phyloP scores from a whole-genome alignment of 768 basidiomycete species.

The Chlorophyllum brunneum region DNA sequence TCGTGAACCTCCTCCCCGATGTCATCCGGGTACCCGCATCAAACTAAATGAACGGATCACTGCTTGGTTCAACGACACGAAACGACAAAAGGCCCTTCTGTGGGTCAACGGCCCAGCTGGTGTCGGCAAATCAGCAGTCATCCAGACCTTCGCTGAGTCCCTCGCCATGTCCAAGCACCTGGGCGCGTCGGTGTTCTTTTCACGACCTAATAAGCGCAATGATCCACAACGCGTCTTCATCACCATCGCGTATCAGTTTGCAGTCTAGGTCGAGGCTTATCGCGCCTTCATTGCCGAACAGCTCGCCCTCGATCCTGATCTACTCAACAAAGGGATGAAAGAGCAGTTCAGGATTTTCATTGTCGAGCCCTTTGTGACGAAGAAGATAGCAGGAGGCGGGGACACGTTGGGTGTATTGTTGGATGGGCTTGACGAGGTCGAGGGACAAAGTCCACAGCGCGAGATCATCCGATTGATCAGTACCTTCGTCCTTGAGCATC shows the following conservation, averaged over 20 bases:
- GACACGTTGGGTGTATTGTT: neutral
- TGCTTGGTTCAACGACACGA: neutral
- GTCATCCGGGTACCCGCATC: neutral
- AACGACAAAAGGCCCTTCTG: neutral
- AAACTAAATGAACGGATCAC: neutral
- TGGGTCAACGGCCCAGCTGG: constrained; percentile 11
- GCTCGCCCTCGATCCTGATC: neutral
- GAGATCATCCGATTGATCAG: neutral
- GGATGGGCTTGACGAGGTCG: constrained; percentile 1
- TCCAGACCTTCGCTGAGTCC: constrained; percentile 1
- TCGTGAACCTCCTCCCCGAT: neutral
- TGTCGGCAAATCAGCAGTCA: constrained; percentile 7
- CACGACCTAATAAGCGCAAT: neutral
- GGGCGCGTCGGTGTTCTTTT: constrained; percentile 8
- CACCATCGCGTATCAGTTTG: constrained; percentile 4
- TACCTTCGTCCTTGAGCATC: neutral
- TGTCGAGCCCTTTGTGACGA: neutral
- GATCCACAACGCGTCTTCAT: neutral
- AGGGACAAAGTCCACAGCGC: neutral
- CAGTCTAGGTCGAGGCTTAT: neutral
- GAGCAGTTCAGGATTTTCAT: neutral
- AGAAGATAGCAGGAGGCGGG: neutral
- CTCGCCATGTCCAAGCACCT: neutral
- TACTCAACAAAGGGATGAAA: neutral
- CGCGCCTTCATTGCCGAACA: neutral